phyloP scores from a whole-genome alignment of 1,284 basidiomycete species.

The Thelephora terrestris region DNA sequence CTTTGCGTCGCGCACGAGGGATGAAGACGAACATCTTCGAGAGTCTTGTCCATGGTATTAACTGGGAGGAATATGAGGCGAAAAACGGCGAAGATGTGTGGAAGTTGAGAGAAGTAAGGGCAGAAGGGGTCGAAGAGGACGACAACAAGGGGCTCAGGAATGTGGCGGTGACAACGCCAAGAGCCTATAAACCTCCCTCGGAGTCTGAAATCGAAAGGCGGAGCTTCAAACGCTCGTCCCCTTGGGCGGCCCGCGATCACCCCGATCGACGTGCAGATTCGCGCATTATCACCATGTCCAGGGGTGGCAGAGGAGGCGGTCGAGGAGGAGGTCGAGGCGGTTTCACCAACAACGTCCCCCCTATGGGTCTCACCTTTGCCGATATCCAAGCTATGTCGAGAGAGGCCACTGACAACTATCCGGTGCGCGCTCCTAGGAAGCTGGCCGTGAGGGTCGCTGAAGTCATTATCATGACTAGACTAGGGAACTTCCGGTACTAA shows the following conservation, averaged over 20 bases:
- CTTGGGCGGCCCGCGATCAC: background rate
- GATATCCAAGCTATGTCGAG: slow-evolving; percentile 67
- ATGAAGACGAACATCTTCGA: slow-evolving; percentile 66
- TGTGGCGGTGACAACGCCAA: slow-evolving; percentile 14
- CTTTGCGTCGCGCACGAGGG: slow-evolving; percentile 9
- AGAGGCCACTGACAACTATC: slow-evolving; percentile 67
- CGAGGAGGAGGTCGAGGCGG: slow-evolving; percentile 51
- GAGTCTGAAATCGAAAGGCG: slow-evolving; percentile 9
- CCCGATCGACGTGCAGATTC: background rate
- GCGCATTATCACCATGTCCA: slow-evolving; percentile 36
- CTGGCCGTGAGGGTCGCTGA: slow-evolving; percentile 11
- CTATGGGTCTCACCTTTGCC: slow-evolving; percentile 70
- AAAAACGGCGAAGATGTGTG: slow-evolving; percentile 6
- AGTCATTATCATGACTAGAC: background rate
- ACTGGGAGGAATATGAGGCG: slow-evolving; percentile 14
- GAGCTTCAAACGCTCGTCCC: slow-evolving; percentile 13
- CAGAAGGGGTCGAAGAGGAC: slow-evolving; percentile 10
- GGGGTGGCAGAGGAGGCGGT: slow-evolving; percentile 40
- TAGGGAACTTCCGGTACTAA: slow-evolving; percentile 41
- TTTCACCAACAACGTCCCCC: slow-evolving; percentile 36
- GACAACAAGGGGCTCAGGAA: slow-evolving; percentile 17
- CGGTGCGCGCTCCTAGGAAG: slow-evolving; percentile 40
- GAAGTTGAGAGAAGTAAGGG: background rate
- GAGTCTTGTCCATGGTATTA: slow-evolving; percentile 68
- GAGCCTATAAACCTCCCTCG: slow-evolving; percentile 6